These are phyloP conservation scores for Gossypium ekmanianum DNA, from an alignment of 345 rosid species.

Conservation along the genomic window DNA sequence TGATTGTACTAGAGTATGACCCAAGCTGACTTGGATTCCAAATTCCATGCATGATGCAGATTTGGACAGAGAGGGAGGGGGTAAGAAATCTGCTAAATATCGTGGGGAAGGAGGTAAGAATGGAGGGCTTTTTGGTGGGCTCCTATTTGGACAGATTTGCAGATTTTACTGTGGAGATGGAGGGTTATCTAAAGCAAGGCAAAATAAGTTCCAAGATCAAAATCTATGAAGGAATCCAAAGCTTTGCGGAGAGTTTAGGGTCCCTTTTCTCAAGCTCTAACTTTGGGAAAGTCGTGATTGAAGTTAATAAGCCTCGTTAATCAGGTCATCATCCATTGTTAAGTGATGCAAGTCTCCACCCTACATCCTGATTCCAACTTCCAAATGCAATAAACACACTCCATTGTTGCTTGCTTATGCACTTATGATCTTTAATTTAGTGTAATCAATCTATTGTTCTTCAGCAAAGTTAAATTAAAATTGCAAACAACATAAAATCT, in stretches of 20 bases:
- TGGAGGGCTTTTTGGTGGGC: conserved; percentile 41
- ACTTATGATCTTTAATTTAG: too few species aligned
- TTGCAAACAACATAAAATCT: too few species aligned
- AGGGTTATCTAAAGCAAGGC: conserved; percentile 26
- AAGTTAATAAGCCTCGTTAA: conserved; percentile 14
- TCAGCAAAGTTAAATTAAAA: too few species aligned
- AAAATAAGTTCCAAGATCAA: conserved; percentile 31
- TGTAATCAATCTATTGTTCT: too few species aligned
- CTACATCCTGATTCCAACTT: too few species aligned
- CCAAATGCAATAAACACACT: too few species aligned
- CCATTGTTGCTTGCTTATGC: too few species aligned
- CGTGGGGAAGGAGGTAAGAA: conserved; percentile 44
- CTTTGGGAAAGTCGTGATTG: conserved; percentile 37
- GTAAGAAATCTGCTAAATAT: conserved; percentile 40
- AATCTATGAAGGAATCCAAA: conserved; percentile 33
- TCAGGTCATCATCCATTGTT: too few species aligned
- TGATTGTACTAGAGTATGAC: too few species aligned
- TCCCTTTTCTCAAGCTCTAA: conserved; percentile 43
- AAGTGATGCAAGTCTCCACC: too few species aligned
- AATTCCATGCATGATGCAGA: conserved; percentile 20
- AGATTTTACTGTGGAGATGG: conserved; percentile 33
- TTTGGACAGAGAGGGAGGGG: conserved; percentile 43
- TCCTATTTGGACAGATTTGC: conserved; percentile 26
- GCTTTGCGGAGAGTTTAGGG: conserved; percentile 34
- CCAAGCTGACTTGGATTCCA: background rate